These are phyloP conservation scores for Lactuca saligna DNA, from an alignment of 129 eudicot species.

Conservation along the genomic window DNA sequence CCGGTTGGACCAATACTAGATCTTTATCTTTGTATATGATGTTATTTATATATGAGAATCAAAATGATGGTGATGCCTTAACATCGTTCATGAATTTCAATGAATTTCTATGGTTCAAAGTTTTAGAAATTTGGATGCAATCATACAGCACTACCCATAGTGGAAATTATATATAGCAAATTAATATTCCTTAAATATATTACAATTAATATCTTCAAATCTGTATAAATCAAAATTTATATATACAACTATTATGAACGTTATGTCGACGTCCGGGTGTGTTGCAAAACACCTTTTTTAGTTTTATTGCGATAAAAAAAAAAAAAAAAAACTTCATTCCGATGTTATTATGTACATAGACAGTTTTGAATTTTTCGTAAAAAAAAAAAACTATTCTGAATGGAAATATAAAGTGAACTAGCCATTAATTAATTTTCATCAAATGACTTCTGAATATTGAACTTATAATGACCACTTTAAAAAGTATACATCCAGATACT, in stretches of 20 bases:
- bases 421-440: not conserved
- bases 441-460: too few relatives aligned
- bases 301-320: too few relatives aligned
- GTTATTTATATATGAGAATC: not conserved
- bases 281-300: too few relatives aligned
- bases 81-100: slow-evolving; percentile 6
- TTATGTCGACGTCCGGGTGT: too few relatives aligned
- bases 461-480: not conserved
- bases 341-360: too few relatives aligned
- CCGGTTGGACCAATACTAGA: slow-evolving; percentile 22
- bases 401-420: not conserved
- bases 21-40: not conserved
- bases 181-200: too few relatives aligned
- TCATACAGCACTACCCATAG: not conserved
- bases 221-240: too few relatives aligned
- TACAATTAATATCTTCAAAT: not conserved
- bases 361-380: not conserved
- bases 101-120: not conserved
- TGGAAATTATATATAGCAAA: slow-evolving; percentile 4
- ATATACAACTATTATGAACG: too few relatives aligned
- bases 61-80: slow-evolving; percentile 19
- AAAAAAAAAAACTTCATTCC: too few relatives aligned
- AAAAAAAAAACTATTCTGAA: not conserved
- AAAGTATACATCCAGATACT: not conserved
- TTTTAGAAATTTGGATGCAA: not conserved